Evolutionary conservation across 768 basidiomycete genomes (phyloP), one percentile per base, ranked within the genome.

Genomic region (Hemileccinum impolitum): DNA sequence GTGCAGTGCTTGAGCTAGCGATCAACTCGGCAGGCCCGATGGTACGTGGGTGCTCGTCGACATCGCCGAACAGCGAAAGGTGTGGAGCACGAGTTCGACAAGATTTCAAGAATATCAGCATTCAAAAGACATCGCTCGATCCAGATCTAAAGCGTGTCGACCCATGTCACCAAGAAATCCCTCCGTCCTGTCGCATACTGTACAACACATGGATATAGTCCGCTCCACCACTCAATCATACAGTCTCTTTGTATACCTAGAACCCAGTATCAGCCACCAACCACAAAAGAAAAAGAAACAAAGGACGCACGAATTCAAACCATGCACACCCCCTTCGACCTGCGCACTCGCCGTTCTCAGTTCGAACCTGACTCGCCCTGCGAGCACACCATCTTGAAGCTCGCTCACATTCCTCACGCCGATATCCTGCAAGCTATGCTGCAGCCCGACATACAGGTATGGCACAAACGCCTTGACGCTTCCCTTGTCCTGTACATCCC

Each of bases 401-500:
- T 81, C 82, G 37, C 43, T 51, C 40, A 97, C 75, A 51, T 75
- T 87, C 63, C 65, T 76, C 26, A 91, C 81, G 21, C 95, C 95
- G 48, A 94, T 77, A 57, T 99, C 95, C 74, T 99, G 95, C 55
- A 97, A 73, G 55, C 91, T 94, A 70, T 97, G 94, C 69, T 97
- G 94, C 34, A 93, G 74, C 4, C 90, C 90, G 4, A 79, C 77
- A 48, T 87, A 71, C 31, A 93, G 71, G 63, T 91, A 94, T 2
- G 94, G 95, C 44, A 98, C 64, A 70, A 98, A 98, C 45, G 88
- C 87, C 72, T 83, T 86, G 57, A 97, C 83, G 52, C 90, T 91
- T 6, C 96, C 96, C 76, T 96, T 97, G 70, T 99, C 95, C 69
- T 91, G 89, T 11, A 98, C 95, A 60, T 97, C 93, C 12, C 95